Conservation (phyloP, 306 rosid genomes). For the Malus domestica region ASM211411v1 NC_041797.1:1092001-1092500, state of each 20-base stretch:
- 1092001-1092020: not conserved
- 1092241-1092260: not conserved
- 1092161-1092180: not conserved
- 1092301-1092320: not conserved
- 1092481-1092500: slow-evolving; percentile 80
- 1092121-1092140: not conserved
- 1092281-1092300: not conserved
- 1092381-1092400: slow-evolving; percentile 94
- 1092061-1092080: not conserved
- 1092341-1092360: not conserved
- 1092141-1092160: not conserved
- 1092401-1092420: slow-evolving; percentile 78
- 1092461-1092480: slow-evolving; percentile 80
- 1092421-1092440: slow-evolving; percentile 75
- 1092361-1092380: slow-evolving; percentile 72
- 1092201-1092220: not conserved
- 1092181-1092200: not conserved
- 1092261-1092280: not conserved
- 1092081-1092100: not conserved
- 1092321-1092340: not conserved
- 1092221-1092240: not conserved
- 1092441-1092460: slow-evolving; percentile 66
- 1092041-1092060: not conserved
- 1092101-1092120: not conserved
- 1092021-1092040: not conserved